Evolutionary conservation across 805 yeast species (phyloP).

Genomic region (Pichia gijzeniarum): DNA sequence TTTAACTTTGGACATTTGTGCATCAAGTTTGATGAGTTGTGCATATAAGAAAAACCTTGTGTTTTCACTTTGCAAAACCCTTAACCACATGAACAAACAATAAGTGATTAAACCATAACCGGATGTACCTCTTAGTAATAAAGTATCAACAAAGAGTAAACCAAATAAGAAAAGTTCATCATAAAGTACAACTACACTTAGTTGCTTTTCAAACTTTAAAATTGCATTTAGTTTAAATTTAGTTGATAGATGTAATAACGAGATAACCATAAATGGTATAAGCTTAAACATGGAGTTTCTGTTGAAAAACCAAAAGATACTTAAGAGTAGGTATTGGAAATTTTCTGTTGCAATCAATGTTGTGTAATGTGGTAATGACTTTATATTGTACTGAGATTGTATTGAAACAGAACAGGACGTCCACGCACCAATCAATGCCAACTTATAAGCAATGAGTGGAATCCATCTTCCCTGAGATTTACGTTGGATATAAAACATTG

Average conservation of each 20-base stretch:
- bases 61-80: slow-evolving; percentile 50
- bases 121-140: slow-evolving; percentile 57
- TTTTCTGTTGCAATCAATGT: slow-evolving; percentile 67
- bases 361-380: slow-evolving; percentile 51
- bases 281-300: slow-evolving; percentile 61
- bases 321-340: slow-evolving; percentile 59
- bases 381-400: slow-evolving; percentile 52
- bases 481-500: slow-evolving; percentile 29
- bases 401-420: slow-evolving; percentile 47
- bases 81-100: slow-evolving; percentile 60
- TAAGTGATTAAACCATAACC: slow-evolving; percentile 62
- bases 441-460: slow-evolving; percentile 47
- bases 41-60: slow-evolving; percentile 39
- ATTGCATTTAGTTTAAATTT: slow-evolving; percentile 37
- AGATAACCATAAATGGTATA: slow-evolving; percentile 50
- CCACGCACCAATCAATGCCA: slow-evolving; percentile 51
- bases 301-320: slow-evolving; percentile 54
- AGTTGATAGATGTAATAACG: slow-evolving; percentile 49
- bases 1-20: slow-evolving; percentile 35
- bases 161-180: slow-evolving; percentile 52
- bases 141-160: slow-evolving; percentile 51
- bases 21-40: slow-evolving; percentile 39
- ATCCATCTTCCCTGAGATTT: slow-evolving; percentile 36
- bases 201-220: slow-evolving; percentile 30
- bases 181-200: slow-evolving; percentile 48